A percentile compares a stretch with the other conserved stretches of the same genome.
phyloP scores from a whole-genome alignment of 305 asterid genomes.

The Plantago lanceolata region DNA sequence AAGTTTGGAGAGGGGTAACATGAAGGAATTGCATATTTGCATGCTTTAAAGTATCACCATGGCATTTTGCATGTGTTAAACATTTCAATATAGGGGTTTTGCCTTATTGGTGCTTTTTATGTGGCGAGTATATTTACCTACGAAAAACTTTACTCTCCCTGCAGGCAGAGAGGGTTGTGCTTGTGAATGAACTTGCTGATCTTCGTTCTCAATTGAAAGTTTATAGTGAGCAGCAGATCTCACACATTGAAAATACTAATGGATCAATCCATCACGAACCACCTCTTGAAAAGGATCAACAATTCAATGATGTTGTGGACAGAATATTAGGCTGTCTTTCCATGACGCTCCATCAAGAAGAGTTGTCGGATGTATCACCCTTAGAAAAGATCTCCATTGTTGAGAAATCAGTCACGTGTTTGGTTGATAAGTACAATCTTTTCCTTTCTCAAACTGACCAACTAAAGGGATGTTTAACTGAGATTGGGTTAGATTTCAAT shows the following conservation, averaged over 20 bases:
- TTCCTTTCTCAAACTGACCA: constrained; percentile 52
- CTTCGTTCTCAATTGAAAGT: constrained; percentile 48
- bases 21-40: neutral
- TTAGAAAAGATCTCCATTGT: constrained; percentile 52
- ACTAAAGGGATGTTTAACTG: constrained; percentile 53
- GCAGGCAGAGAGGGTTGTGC: constrained; percentile 68
- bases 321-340: constrained; percentile 53
- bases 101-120: neutral
- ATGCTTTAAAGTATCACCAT: neutral
- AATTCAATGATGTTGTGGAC: constrained; percentile 46
- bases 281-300: constrained; percentile 44
- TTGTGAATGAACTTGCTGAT: constrained; percentile 43
- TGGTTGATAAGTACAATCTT: constrained; percentile 48
- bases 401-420: constrained; percentile 44
- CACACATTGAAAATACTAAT: constrained; percentile 30
- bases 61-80: neutral
- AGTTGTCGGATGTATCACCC: constrained; percentile 40
- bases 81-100: too few species aligned
- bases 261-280: constrained; percentile 32
- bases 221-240: constrained; percentile 30
- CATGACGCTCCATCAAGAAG: constrained; percentile 39
- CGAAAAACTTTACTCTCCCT: constrained; percentile 4
- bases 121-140: neutral
- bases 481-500: constrained; percentile 41
- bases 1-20: neutral